These are phyloP conservation scores for Globomyces pollinis-pini DNA, from an alignment of 192 early-diverging fungal genomes.

Conservation along the genomic window DNA sequence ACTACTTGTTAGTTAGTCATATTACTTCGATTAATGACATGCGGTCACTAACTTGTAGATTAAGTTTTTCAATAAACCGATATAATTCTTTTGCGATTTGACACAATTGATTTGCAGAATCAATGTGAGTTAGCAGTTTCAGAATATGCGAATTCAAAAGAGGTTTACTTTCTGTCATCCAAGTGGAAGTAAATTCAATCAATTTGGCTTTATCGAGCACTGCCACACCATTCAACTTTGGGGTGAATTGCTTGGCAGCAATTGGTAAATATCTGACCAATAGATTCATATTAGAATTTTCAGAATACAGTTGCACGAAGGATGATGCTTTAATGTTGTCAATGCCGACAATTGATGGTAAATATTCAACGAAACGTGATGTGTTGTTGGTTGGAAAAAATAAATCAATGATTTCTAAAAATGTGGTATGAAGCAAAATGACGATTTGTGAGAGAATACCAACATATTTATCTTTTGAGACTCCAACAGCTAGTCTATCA, in stretches of 20 bases:
- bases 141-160: neutral
- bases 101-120: too few species aligned
- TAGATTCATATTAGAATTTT: constrained; percentile 2
- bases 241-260: neutral
- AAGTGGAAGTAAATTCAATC: neutral
- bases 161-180: neutral
- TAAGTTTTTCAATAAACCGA: too few species aligned
- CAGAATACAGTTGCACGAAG: constrained; percentile 1
- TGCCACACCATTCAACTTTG: neutral
- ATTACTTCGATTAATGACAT: too few species aligned
- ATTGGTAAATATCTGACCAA: constrained; percentile 2
- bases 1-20: too few species aligned
- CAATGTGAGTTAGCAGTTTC: too few species aligned
- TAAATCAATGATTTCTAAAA: neutral
- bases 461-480: too few species aligned
- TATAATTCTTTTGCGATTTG: too few species aligned
- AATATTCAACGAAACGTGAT: neutral
- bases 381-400: neutral
- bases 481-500: neutral
- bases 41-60: too few species aligned
- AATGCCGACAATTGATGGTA: neutral
- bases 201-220: neutral
- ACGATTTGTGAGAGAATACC: neutral
- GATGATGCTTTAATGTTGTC: neutral
- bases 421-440: neutral